Evolutionary conservation across 768 basidiomycete species (phyloP).

Genomic region (Obba rivulosa): DNA sequence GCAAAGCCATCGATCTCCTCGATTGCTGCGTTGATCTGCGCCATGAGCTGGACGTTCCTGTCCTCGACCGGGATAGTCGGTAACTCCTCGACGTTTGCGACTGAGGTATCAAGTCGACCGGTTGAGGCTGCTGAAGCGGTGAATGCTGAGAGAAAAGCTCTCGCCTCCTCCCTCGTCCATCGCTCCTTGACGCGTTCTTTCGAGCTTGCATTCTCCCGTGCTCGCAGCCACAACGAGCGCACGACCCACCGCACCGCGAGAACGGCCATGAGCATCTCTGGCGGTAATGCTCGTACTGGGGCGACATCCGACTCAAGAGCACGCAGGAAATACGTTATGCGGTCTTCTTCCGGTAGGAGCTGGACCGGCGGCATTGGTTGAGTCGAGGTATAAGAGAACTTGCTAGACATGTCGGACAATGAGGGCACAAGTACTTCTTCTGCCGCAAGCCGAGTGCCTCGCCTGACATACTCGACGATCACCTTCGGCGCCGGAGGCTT

Average conservation of each 20-base stretch:
- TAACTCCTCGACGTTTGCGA: conserved; percentile 15
- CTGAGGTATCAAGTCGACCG: not conserved
- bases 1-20: conserved; percentile 57
- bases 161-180: conserved; percentile 64
- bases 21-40: conserved; percentile 55
- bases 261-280: conserved; percentile 42
- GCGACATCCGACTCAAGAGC: conserved; percentile 50
- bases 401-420: conserved; percentile 42
- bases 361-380: conserved; percentile 33
- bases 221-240: conserved; percentile 42
- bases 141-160: conserved; percentile 53
- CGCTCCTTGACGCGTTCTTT: conserved; percentile 61
- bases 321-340: conserved; percentile 51
- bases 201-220: conserved; percentile 40
- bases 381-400: conserved; percentile 7
- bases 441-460: conserved; percentile 57
- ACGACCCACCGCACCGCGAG: conserved; percentile 64
- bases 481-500: conserved; percentile 17
- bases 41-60: conserved; percentile 62
- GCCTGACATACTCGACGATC: conserved; percentile 57
- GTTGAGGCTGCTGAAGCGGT: conserved; percentile 5
- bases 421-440: conserved; percentile 52
- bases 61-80: conserved; percentile 37
- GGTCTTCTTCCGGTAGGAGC: conserved; percentile 42
- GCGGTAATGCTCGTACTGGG: conserved; percentile 40